A percentile compares a stretch with the other conserved stretches of the same genome.
Conservation (phyloP, 352 stramenopile genomes). For the Pilasporangium apinafurcum region DNA sequence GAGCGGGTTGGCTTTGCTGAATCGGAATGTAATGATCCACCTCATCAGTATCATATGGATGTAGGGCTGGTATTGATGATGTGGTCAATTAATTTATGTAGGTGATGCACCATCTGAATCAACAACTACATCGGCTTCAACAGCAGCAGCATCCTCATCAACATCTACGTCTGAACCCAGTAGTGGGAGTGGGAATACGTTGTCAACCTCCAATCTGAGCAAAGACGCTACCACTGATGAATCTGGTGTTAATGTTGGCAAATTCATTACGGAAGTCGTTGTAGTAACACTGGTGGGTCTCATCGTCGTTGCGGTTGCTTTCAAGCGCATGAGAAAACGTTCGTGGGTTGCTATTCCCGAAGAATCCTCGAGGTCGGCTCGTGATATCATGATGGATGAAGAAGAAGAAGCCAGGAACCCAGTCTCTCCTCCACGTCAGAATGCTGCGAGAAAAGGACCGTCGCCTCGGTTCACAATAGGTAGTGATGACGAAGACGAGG, state of each 20-base stretch:
- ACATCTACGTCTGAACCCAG: too few relatives aligned
- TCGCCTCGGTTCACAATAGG: slow-evolving; percentile 44
- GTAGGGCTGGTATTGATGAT: too few relatives aligned
- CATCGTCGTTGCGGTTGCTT: slow-evolving; percentile 39
- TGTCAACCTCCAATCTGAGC: too few relatives aligned
- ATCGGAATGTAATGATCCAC: slow-evolving; percentile 63
- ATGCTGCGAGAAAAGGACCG: slow-evolving; percentile 5
- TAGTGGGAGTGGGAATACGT: too few relatives aligned
- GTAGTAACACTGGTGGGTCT: slow-evolving; percentile 49
- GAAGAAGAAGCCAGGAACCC: background rate
- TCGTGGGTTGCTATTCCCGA: slow-evolving; percentile 51
- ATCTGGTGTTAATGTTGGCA: too few relatives aligned
- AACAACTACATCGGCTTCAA: too few relatives aligned
- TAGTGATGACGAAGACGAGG: slow-evolving; percentile 27
- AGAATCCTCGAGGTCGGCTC: slow-evolving; percentile 20
- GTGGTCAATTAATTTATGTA: too few relatives aligned
- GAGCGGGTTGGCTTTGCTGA: slow-evolving; percentile 76
- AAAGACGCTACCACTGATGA: too few relatives aligned
- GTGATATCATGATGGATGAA: slow-evolving; percentile 1
- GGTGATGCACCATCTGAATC: too few relatives aligned
- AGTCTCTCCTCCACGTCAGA: slow-evolving; percentile 8
- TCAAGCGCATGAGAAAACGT: slow-evolving; percentile 30
- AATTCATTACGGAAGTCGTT: slow-evolving; percentile 47
- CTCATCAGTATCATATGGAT: too few relatives aligned
- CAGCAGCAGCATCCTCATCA: too few relatives aligned